Base-by-base conservation (phyloP, 2,329 filamentous ascomycete genomes). In the Colletotrichum sansevieriae region DNA sequence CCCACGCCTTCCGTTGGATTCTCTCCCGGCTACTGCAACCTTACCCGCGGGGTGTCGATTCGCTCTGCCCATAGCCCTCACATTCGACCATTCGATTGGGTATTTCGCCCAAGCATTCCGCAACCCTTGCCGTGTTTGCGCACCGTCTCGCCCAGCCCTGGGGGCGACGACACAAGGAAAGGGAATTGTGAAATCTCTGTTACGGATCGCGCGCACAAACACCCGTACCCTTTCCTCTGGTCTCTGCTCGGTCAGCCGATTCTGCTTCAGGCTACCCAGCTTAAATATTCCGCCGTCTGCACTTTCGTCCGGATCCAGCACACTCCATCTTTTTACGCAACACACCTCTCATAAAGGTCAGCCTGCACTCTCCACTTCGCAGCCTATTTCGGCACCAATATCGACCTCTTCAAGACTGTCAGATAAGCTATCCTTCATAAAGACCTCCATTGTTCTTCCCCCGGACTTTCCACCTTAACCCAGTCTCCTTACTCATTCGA, bases 21-120 rank as follows among this genome's bases (percentile, higher is more conserved):
- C 57, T 63, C 63, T 64, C 61, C 67, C 62, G 65, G 57, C 68
- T 68, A 55, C 61, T 71, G 70, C 70, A 69, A 71, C 70, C 70
- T 71, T 69, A 65, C 68, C 68, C 64, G 68, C 51, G 54, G 43
- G 44, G 54, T 41, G 46, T 71, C 58, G 60, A 69, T 65, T 65
- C 47, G 65, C 65, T 58, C 56, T 69, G 66, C 46, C 55, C 49
- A 55, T 39, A 68, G 44, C 47, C 59, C 68, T 35, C 68, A 63
- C 64, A 65, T 60, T 63, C 54, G 63, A 64, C 70, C 63, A 60
- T 68, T 70, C 55, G 64, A 41, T 63, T 68, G 68, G 70, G 69
- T 65, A 51, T 51, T 52, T 68, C 35, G 22, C 43, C 52, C 63
- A 63, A 55, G 47, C 65, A 68, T 68, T 59, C 54, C 65, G 59